A percentile compares a stretch with the other conserved stretches of the same genome.
phyloP scores from a whole-genome alignment of 179 eudicot genomes.

The Sideroxylon spinosum region DNA sequence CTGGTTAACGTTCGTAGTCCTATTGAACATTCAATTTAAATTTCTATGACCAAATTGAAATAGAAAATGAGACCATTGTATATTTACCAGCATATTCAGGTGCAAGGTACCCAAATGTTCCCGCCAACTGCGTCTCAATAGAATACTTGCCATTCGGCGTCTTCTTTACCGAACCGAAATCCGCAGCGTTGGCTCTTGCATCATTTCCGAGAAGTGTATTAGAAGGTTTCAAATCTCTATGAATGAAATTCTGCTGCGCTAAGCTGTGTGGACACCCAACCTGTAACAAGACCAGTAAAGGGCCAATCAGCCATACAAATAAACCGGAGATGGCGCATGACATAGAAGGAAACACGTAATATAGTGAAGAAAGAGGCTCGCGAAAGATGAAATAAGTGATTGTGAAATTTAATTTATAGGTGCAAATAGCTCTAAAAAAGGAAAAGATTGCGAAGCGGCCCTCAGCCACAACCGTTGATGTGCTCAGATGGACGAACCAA shows the following conservation, averaged over 20 bases:
- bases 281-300: too few species aligned
- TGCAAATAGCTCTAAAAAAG: too few species aligned
- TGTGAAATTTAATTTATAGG: too few species aligned
- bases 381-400: too few species aligned
- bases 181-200: slow-evolving; percentile 69
- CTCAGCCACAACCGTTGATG: too few species aligned
- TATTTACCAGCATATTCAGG: slow-evolving; percentile 71
- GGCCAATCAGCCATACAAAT: too few species aligned
- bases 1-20: neutral
- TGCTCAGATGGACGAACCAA: too few species aligned
- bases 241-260: slow-evolving; percentile 67
- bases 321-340: too few species aligned
- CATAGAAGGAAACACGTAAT: too few species aligned
- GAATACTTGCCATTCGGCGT: slow-evolving; percentile 68
- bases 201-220: slow-evolving; percentile 61
- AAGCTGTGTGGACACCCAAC: slow-evolving; percentile 60
- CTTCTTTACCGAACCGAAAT: slow-evolving; percentile 64
- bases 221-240: slow-evolving; percentile 58
- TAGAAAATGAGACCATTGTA: neutral
- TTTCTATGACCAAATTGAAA: neutral
- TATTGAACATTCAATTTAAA: neutral
- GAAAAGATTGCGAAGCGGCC: too few species aligned
- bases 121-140: slow-evolving; percentile 61
- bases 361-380: too few species aligned
- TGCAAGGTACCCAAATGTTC: slow-evolving; percentile 77